Conservation (phyloP, 2,329 filamentous ascomycete species). For the Conoideocrella luteorostrata region DNA sequence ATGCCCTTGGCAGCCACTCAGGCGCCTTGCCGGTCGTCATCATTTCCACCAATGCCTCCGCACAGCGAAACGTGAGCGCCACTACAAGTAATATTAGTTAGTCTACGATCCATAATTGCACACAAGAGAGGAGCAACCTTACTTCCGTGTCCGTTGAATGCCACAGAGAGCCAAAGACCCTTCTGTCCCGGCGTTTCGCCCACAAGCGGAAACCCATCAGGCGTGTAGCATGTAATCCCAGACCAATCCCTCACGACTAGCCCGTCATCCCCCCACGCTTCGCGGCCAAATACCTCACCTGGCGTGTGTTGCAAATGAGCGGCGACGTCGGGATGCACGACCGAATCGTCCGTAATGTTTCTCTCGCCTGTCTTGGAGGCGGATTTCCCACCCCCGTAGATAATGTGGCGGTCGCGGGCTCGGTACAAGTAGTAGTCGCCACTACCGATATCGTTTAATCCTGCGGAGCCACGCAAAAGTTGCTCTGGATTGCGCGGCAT, state of each 20-base stretch:
- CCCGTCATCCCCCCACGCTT: slow-evolving; percentile 38
- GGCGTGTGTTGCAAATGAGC: slow-evolving; percentile 38
- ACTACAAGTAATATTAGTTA: slow-evolving; percentile 23
- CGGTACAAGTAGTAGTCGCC: slow-evolving; percentile 31
- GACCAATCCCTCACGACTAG: slow-evolving; percentile 44
- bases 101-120: no score
- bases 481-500: slow-evolving; percentile 20
- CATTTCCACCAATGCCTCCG: slow-evolving; percentile 51
- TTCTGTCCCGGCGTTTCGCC: slow-evolving; percentile 38
- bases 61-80: slow-evolving; percentile 56
- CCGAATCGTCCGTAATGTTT: slow-evolving; percentile 44
- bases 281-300: slow-evolving; percentile 34
- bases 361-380: slow-evolving; percentile 19
- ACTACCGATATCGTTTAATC: slow-evolving; percentile 21
- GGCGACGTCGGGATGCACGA: slow-evolving; percentile 43
- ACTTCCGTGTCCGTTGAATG: slow-evolving; percentile 60
- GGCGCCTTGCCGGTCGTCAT: slow-evolving; percentile 32
- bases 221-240: slow-evolving; percentile 51
- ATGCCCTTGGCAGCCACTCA: slow-evolving; percentile 48
- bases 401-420: slow-evolving; percentile 24
- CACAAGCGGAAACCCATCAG: slow-evolving; percentile 47
- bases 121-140: neutral
- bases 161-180: slow-evolving; percentile 48
- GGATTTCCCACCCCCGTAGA: slow-evolving; percentile 17
- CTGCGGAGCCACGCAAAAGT: slow-evolving; percentile 15